Evolutionary conservation across 139 green algal genomes (phyloP).

Genomic region (Chara braunii): DNA sequence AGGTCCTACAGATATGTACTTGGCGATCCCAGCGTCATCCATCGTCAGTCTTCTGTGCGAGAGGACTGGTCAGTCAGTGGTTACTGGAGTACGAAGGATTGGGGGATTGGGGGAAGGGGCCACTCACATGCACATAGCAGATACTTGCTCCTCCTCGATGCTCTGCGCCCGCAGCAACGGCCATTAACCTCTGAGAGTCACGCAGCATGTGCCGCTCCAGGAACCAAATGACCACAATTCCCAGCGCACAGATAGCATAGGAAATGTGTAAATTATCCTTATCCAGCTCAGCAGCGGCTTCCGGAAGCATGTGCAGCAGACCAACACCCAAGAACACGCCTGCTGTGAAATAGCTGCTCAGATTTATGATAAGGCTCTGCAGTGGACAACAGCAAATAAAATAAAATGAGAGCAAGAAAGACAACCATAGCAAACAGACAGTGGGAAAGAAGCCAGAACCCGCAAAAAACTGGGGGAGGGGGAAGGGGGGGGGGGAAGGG

Average conservation of each 20-base stretch:
- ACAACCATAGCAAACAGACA: too few species aligned
- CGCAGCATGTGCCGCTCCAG: slow-evolving; percentile 14
- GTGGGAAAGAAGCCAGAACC: too few species aligned
- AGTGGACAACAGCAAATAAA: too few species aligned
- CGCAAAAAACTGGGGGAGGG: too few species aligned
- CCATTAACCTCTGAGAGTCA: slow-evolving; percentile 9
- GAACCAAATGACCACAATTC: slow-evolving; percentile 32
- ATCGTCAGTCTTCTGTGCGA: too few species aligned
- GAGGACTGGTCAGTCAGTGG: too few species aligned
- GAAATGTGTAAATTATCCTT: slow-evolving; percentile 21
- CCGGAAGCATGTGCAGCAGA: slow-evolving; percentile 36
- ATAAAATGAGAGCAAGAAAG: too few species aligned
- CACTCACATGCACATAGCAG: slow-evolving; percentile 28
- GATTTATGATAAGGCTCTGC: slow-evolving; percentile 19
- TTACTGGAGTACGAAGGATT: too few species aligned
- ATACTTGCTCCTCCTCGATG: slow-evolving; percentile 28
- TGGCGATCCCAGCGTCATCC: too few species aligned
- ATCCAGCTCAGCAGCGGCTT: slow-evolving; percentile 8
- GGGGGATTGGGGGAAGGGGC: too few species aligned
- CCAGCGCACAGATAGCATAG: slow-evolving; percentile 16
- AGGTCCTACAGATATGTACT: too few species aligned
- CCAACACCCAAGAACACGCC: slow-evolving; percentile 34
- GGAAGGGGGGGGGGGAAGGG: too few species aligned
- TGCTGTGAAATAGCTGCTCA: slow-evolving; percentile 28
- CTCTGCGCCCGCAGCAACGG: slow-evolving; percentile 18